Evolutionary conservation across 345 rosid species (phyloP).

Genomic region (Eucalyptus decipiens): DNA sequence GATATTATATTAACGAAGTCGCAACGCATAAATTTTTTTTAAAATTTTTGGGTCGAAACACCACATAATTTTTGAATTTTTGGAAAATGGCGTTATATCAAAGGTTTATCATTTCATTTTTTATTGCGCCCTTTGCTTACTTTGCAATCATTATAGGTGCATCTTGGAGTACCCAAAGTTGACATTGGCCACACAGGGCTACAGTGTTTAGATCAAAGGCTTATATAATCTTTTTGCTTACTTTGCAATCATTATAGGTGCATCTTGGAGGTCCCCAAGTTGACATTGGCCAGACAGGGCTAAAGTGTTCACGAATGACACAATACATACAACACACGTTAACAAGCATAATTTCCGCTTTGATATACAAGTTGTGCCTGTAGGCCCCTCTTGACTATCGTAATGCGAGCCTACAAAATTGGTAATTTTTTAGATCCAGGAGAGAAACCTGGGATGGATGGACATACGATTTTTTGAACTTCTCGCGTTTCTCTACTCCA

Average conservation of each 20-base stretch:
- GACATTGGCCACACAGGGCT: background rate
- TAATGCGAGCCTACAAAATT: background rate
- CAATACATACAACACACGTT: background rate
- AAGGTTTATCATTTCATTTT: background rate
- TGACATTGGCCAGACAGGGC: background rate
- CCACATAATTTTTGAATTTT: background rate
- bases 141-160: background rate
- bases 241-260: background rate
- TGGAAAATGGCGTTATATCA: background rate
- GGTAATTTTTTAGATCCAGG: background rate
- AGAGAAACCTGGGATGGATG: background rate
- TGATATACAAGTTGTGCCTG: background rate
- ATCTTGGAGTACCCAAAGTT: background rate
- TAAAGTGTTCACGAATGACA: background rate
- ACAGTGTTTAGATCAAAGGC: background rate
- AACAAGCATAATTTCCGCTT: background rate
- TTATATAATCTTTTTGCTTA: background rate
- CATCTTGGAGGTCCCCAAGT: background rate
- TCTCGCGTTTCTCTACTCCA: background rate
- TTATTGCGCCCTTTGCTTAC: background rate
- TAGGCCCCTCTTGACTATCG: background rate
- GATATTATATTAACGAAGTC: background rate
- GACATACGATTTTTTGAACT: background rate
- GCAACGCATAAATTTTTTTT: background rate
- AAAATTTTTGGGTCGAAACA: background rate